A percentile compares a stretch with the other conserved stretches of the same genome.
Conservation (phyloP, 2,329 filamentous ascomycete genomes). For the Dothistroma pini region DNA sequence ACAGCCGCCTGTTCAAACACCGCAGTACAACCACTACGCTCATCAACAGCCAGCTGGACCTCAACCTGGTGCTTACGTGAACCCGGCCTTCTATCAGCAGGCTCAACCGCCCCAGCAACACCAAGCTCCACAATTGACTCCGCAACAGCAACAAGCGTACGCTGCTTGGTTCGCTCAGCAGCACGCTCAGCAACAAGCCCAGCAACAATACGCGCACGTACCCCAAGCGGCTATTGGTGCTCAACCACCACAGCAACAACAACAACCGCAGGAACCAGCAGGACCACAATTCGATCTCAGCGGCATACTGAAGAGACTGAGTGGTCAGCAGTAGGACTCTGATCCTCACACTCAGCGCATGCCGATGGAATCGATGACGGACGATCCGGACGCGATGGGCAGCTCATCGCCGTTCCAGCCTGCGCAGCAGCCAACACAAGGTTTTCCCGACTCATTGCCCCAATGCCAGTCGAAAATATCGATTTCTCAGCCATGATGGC, state of each 20-base stretch:
- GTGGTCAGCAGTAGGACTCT: slow-evolving; percentile 2
- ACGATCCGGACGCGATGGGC: not conserved
- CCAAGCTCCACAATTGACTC: not conserved
- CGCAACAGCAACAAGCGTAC: slow-evolving; percentile 5
- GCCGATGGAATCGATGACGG: not conserved
- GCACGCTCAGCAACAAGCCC: not conserved
- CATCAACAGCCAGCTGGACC: slow-evolving; percentile 17
- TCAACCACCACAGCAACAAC: slow-evolving; percentile 5
- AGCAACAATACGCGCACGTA: slow-evolving; percentile 3
- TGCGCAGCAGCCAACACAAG: not conserved
- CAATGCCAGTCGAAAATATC: not conserved
- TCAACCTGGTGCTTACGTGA: slow-evolving; percentile 11
- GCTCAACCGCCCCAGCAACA: slow-evolving; percentile 13
- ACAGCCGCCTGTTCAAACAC: slow-evolving; percentile 10
- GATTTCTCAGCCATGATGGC: not conserved
- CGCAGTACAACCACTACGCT: slow-evolving; percentile 26
- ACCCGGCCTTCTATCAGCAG: slow-evolving; percentile 13
- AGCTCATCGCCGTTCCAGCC: not conserved
- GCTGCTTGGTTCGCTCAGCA: slow-evolving; percentile 5
- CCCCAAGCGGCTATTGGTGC: slow-evolving; percentile 1
- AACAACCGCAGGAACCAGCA: slow-evolving; percentile 2
- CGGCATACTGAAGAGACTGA: slow-evolving; percentile 6
- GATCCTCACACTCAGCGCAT: not conserved
- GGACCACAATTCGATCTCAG: slow-evolving; percentile 1
- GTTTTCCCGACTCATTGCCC: not conserved